phyloP scores from a whole-genome alignment of 192 early-diverging fungal genomes.

The Coemansia sp. region DNA sequence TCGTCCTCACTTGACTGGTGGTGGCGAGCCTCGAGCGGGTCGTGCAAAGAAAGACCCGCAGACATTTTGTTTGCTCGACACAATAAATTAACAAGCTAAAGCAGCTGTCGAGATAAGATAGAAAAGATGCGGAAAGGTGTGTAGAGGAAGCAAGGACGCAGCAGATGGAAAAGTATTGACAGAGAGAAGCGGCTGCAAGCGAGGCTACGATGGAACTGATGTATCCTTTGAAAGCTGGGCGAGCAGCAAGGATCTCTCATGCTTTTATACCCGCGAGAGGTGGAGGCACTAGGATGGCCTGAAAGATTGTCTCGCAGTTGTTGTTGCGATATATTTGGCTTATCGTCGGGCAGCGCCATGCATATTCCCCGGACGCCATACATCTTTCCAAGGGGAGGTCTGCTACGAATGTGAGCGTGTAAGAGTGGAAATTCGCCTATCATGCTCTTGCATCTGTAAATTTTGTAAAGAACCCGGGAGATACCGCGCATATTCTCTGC shows the following conservation, averaged over 20 bases:
- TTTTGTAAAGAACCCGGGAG: not conserved
- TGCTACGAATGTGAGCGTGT: not conserved
- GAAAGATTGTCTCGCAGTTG: not conserved
- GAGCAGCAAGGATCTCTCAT: not conserved
- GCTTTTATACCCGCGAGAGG: not conserved
- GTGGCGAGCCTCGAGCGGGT: slow-evolving; percentile 11
- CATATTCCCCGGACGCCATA: not conserved
- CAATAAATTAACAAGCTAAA: not conserved
- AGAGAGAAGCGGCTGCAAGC: not conserved
- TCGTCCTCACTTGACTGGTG: slow-evolving; percentile 10
- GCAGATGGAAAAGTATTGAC: not conserved
- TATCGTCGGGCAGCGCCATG: not conserved
- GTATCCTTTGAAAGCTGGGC: not conserved
- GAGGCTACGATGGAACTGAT: not conserved
- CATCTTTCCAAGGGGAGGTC: not conserved
- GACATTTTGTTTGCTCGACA: slow-evolving; percentile 12
- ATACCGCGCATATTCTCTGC: not conserved
- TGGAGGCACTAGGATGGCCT: not conserved
- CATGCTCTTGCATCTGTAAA: not conserved
- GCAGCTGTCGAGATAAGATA: too few species aligned
- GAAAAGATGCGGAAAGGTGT: slow-evolving; percentile 9
- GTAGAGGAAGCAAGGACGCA: not conserved
- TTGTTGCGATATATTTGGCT: not conserved
- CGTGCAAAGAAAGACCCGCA: slow-evolving; percentile 12
- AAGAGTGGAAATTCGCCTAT: not conserved